Percentiles rank a stretch among this genome's conserved stretches.
Evolutionary conservation across 2,329 filamentous ascomycete genomes (phyloP).

Genomic region (Neurospora crassa): DNA sequence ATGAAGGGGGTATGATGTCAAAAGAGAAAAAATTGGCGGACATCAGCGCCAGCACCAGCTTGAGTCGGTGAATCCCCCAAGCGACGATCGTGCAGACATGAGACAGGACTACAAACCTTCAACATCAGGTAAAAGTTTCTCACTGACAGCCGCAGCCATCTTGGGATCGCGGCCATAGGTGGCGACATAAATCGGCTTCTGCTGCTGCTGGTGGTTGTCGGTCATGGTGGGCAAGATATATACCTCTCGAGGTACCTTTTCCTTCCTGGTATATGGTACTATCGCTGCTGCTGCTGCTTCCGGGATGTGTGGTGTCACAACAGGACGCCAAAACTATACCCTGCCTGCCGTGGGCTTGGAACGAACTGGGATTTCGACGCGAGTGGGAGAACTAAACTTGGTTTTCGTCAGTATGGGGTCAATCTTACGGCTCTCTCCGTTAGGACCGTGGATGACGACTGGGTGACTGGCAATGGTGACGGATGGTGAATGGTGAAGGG

Average conservation of each 20-base stretch:
- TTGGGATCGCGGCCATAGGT: constrained; percentile 16
- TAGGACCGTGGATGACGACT: neutral
- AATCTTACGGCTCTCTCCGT: neutral
- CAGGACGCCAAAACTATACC: neutral
- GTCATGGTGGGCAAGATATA: constrained; percentile 6
- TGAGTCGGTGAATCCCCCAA: too few relatives aligned
- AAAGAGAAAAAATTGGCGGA: too few relatives aligned
- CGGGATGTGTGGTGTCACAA: neutral
- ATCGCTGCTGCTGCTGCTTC: neutral
- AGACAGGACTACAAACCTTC: constrained; percentile 1
- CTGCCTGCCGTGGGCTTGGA: neutral
- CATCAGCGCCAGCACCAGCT: too few relatives aligned
- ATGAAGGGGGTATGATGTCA: too few relatives aligned
- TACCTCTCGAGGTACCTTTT: neutral
- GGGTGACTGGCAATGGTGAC: neutral
- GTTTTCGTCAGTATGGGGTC: neutral
- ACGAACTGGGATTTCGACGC: neutral
- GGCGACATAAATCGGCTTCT: constrained; percentile 12
- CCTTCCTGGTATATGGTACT: neutral
- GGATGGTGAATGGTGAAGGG: neutral
- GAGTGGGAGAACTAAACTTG: neutral
- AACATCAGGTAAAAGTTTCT: constrained; percentile 17
- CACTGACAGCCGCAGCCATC: constrained; percentile 15
- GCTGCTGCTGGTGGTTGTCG: constrained; percentile 1
- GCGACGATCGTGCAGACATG: too few relatives aligned